Evolutionary conservation across 2,329 filamentous ascomycete species (phyloP), one percentile per base, ranked within the genome.

Genomic region (Stagonosporopsis chrysanthemi): DNA sequence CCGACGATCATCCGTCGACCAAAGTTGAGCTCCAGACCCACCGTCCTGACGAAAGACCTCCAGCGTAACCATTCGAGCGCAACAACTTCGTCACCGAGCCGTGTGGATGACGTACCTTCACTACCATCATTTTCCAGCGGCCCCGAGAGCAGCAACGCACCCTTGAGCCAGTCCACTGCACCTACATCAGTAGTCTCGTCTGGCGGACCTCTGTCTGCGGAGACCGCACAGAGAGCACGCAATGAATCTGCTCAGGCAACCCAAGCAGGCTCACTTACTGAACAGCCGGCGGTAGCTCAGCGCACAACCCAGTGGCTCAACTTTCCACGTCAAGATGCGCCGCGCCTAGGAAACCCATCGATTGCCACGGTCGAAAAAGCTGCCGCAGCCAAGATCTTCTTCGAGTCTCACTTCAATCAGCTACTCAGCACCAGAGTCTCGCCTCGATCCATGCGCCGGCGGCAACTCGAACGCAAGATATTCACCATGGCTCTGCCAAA

Each of bases 321-420:
- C 0, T 75, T 76, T 19, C 73, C 72, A 36, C 68, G 71, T 19
- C 72, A 75, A 52, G 72, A 76, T 44, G 66, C 71, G 6, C 71
- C 69, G 0, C 61, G 61, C n/a, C 22, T 73, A 7, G 62, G 65
- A 35, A 54, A 64, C 62, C 78, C 78, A n/a, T 79, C 79, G 1
- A 61, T 82, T 22, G 60, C 72, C 11, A 96, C 92, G 0, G 88
- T 92, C 0, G 94, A 98, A 77, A 87, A 85, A 58, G 86, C 88
- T 2, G 87, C 92, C 0, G 89, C 91, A 0, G 89, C 91, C 40
- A 97, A 96, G 74, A 86, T 96, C 19, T 96, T 87, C 67, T 83
- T 98, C 9, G 95, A 98, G 75, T 91, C 88, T 0, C 86, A 93
- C 67, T 97, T 90, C 79, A 89, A 93, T 65, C 80, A 86, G n/a